These are phyloP conservation scores for Oenanthe sinensis DNA, from an alignment of 129 eudicot genomes.

Conservation along the genomic window DNA sequence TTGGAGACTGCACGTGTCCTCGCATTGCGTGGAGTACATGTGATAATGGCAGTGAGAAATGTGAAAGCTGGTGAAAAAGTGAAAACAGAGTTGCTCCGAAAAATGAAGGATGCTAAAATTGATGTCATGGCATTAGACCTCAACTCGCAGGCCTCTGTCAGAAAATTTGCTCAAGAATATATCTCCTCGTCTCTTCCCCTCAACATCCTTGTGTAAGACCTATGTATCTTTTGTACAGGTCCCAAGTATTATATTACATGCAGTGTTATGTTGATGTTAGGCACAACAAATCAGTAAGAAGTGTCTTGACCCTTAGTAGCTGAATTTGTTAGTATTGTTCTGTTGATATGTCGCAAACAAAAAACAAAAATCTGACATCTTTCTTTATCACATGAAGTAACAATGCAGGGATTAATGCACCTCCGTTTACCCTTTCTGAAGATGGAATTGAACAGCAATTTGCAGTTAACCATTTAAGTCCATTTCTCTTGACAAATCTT, in stretches of 20 bases:
- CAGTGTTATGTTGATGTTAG: neutral
- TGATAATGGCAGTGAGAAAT: slow-evolving; percentile 86
- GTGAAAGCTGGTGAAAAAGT: slow-evolving; percentile 52
- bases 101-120: slow-evolving; percentile 57
- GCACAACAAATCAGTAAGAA: neutral
- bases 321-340: neutral
- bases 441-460: slow-evolving; percentile 33
- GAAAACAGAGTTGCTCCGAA: slow-evolving; percentile 46
- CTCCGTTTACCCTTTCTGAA: neutral
- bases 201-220: slow-evolving; percentile 68
- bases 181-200: slow-evolving; percentile 57
- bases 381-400: neutral
- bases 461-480: slow-evolving; percentile 88
- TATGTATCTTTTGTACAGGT: neutral
- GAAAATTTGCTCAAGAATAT: slow-evolving; percentile 62
- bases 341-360: neutral
- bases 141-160: slow-evolving; percentile 57
- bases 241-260: neutral
- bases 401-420: slow-evolving; percentile 8
- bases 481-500: slow-evolving; percentile 74
- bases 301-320: neutral
- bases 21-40: slow-evolving; percentile 42
- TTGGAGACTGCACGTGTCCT: slow-evolving; percentile 4
- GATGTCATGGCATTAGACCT: slow-evolving; percentile 92
- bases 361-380: slow-evolving; percentile 4